Conservation (phyloP, 2,329 filamentous ascomycete species). For the Colletotrichum echinochloae region DNA sequence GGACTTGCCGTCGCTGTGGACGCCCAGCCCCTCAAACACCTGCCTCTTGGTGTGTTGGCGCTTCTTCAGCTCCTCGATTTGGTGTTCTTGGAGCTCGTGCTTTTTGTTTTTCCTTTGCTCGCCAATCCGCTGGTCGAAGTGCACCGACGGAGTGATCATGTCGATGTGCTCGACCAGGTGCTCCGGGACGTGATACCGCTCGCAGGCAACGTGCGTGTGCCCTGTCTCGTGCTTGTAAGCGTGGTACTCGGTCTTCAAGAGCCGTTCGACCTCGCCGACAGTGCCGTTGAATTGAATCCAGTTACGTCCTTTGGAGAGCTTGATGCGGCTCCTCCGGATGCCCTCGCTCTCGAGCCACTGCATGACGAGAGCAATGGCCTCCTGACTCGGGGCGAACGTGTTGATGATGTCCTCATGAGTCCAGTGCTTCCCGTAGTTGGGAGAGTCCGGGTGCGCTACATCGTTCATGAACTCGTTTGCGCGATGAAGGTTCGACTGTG, state of each 20-base stretch:
- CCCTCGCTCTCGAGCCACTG: constrained; percentile 66
- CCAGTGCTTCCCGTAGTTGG: constrained; percentile 62
- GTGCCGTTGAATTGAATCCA: constrained; percentile 68
- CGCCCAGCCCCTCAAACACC: constrained; percentile 39
- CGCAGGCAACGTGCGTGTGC: constrained; percentile 54
- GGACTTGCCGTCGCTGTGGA: constrained; percentile 32
- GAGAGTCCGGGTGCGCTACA: constrained; percentile 53
- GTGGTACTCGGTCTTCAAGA: constrained; percentile 66
- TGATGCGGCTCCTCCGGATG: constrained; percentile 60
- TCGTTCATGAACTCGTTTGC: constrained; percentile 42
- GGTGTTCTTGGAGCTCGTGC: constrained; percentile 43
- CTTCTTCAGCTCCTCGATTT: constrained; percentile 45
- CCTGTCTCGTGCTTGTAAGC: constrained; percentile 57
- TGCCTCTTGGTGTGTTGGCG: constrained; percentile 38
- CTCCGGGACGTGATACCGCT: constrained; percentile 55
- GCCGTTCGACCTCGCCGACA: constrained; percentile 63
- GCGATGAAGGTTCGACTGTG: constrained; percentile 41
- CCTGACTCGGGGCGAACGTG: constrained; percentile 56
- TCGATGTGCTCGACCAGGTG: constrained; percentile 54
- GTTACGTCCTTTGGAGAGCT: constrained; percentile 62
- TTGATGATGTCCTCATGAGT: constrained; percentile 55
- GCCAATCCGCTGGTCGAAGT: constrained; percentile 50
- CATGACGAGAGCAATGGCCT: constrained; percentile 62
- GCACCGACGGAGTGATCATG: constrained; percentile 56
- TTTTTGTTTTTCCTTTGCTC: constrained; percentile 44